Evolutionary conservation across 2,329 filamentous ascomycete genomes (phyloP).

Genomic region (Parastagonospora nodorum): DNA sequence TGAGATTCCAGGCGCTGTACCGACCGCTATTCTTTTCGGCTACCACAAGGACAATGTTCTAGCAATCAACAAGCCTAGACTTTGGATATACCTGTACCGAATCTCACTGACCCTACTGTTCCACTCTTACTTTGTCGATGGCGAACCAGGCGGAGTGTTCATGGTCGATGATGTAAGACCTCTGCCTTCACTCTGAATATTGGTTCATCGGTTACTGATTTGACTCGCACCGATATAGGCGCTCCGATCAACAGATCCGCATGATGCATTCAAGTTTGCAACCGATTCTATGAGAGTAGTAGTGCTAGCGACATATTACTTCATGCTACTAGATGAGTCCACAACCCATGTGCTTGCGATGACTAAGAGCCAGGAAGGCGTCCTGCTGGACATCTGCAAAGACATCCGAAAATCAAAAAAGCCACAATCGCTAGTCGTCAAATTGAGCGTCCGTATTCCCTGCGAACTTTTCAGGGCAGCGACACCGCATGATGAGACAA

Average conservation of each 20-base stretch:
- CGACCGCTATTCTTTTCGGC: neutral
- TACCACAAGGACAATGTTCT: neutral
- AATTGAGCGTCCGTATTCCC: too few relatives aligned
- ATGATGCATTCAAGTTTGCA: constrained; percentile 1
- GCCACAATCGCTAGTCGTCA: too few relatives aligned
- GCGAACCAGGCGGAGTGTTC: neutral
- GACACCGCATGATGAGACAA: neutral
- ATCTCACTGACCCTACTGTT: neutral
- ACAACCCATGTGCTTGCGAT: neutral
- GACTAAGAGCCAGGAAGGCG: neutral
- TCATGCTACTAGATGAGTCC: neutral
- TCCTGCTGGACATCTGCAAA: neutral
- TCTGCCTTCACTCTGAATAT: neutral
- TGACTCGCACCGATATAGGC: neutral
- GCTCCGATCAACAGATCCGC: neutral
- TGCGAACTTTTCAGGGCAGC: too few relatives aligned
- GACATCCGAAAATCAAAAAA: neutral
- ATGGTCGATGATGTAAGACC: neutral
- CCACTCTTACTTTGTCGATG: neutral
- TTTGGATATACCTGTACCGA: neutral
- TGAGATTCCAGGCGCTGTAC: neutral
- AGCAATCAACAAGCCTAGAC: neutral
- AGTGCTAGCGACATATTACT: constrained; percentile 7
- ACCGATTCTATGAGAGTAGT: constrained; percentile 1
- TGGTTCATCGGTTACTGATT: neutral